These are phyloP conservation scores for Dictyophora rubrovolvata DNA, from an alignment of 768 basidiomycete species.

Conservation along the genomic window DNA sequence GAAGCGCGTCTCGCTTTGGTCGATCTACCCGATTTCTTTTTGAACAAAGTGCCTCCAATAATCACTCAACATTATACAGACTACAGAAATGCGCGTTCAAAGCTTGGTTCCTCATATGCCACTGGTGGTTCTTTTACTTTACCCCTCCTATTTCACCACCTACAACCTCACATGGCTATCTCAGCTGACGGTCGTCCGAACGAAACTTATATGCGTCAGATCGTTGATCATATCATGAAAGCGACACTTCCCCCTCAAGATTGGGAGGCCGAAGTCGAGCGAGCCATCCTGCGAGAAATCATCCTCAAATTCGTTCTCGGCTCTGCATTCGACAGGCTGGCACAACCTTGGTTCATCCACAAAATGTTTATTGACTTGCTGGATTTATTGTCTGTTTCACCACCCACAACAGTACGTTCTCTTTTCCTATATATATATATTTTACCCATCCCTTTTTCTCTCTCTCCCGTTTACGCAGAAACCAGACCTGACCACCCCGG, in stretches of 20 bases:
- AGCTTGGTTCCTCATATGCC: conserved; percentile 61
- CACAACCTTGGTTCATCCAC: conserved; percentile 88
- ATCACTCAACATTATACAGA: conserved; percentile 70
- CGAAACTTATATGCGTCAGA: conserved; percentile 69
- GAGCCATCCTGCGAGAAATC: conserved; percentile 78
- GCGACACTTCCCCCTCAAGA: conserved; percentile 69
- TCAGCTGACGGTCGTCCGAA: conserved; percentile 55
- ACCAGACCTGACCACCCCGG: conserved; percentile 18
- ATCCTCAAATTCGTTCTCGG: conserved; percentile 66
- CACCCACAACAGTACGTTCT: conserved; percentile 6
- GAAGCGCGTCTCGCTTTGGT: conserved; percentile 44
- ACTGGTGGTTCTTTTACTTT: conserved; percentile 51
- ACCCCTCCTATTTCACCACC: conserved; percentile 62
- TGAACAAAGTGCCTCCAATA: conserved; percentile 52
- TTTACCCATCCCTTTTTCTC: too few relatives aligned
- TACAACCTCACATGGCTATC: conserved; percentile 81
- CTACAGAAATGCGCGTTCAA: conserved; percentile 57
- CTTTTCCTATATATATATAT: conserved; percentile 8
- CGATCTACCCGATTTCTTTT: conserved; percentile 53
- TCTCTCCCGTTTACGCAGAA: conserved; percentile 9
- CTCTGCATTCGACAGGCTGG: conserved; percentile 43
- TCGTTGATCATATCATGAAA: conserved; percentile 66
- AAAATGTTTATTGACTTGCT: conserved; percentile 56
- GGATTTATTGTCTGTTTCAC: conserved; percentile 25
- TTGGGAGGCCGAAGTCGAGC: conserved; percentile 66